phyloP scores from a whole-genome alignment of 1,139 yeast species.

The Sugiyamaella neomexicana region DNA sequence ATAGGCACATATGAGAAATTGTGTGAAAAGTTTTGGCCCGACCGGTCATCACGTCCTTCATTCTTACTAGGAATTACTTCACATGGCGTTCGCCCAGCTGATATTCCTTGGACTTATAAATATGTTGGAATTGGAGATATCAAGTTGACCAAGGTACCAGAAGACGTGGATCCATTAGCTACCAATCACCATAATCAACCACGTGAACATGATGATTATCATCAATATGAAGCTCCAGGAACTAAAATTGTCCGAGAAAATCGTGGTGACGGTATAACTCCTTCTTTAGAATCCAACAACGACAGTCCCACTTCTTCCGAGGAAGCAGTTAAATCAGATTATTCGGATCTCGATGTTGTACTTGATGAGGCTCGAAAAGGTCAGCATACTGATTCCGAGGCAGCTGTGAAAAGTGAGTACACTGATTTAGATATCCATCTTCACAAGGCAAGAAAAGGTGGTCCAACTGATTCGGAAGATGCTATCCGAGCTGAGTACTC shows the following conservation, averaged over 20 bases:
- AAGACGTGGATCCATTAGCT: slow-evolving; percentile 1
- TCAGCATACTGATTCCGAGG: slow-evolving; percentile 27
- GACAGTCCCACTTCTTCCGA: slow-evolving; percentile 24
- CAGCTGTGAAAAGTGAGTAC: slow-evolving; percentile 24
- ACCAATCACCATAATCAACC: not conserved
- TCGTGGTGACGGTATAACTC: slow-evolving; percentile 11
- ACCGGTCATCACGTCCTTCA: slow-evolving; percentile 48
- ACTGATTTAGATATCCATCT: slow-evolving; percentile 20
- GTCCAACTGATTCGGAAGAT: slow-evolving; percentile 28
- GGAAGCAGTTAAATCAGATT: slow-evolving; percentile 26
- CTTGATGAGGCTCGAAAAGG: slow-evolving; percentile 4
- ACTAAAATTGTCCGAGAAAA: slow-evolving; percentile 6
- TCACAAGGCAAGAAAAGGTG: slow-evolving; percentile 14
- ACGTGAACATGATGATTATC: not conserved
- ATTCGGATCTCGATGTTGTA: slow-evolving; percentile 10
- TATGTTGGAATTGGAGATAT: slow-evolving; percentile 71
- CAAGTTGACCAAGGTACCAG: slow-evolving; percentile 42
- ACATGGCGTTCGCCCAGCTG: slow-evolving; percentile 67
- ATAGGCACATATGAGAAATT: slow-evolving; percentile 65
- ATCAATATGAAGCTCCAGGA: slow-evolving; percentile 1
- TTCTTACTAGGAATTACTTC: slow-evolving; percentile 73
- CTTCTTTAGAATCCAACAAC: not conserved
- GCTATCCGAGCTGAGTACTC: slow-evolving; percentile 25
- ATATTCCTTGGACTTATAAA: slow-evolving; percentile 42
- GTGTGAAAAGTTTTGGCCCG: slow-evolving; percentile 56